Evolutionary conservation across 768 basidiomycete species (phyloP).

Genomic region (Cytidiella melzeri): DNA sequence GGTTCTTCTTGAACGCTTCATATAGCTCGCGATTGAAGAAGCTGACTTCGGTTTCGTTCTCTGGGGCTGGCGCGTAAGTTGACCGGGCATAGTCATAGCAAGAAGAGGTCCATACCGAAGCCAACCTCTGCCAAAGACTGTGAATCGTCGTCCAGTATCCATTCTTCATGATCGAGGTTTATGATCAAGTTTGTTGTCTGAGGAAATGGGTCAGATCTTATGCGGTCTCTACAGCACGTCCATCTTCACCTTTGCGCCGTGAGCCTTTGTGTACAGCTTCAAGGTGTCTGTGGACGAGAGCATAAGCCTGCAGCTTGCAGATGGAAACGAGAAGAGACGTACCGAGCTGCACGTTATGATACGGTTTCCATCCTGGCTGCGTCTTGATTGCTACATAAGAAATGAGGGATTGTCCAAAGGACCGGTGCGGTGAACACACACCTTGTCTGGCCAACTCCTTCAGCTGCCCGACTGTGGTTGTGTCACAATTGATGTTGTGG

Average conservation of each 20-base stretch:
- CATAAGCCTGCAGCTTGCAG: neutral
- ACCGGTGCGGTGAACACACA: constrained; percentile 23
- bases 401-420: neutral
- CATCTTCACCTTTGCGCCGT: constrained; percentile 85
- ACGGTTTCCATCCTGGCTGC: constrained; percentile 84
- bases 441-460: constrained; percentile 69
- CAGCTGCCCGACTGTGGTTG: constrained; percentile 71
- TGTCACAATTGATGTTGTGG: constrained; percentile 71
- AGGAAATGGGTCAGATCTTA: neutral
- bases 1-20: constrained; percentile 75
- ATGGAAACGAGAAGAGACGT: too few relatives aligned
- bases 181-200: constrained; percentile 98
- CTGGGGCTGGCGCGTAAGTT: constrained; percentile 33
- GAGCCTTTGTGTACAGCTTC: constrained; percentile 91
- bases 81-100: neutral
- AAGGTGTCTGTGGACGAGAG: constrained; percentile 75
- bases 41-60: constrained; percentile 94
- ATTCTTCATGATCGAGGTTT: constrained; percentile 93
- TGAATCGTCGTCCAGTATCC: constrained; percentile 72
- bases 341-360: constrained; percentile 70
- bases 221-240: too few relatives aligned
- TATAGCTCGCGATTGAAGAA: constrained; percentile 81
- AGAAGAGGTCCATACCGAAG: constrained; percentile 47
- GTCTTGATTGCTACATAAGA: constrained; percentile 55
- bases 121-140: constrained; percentile 64